These are phyloP conservation scores for Gynostemma pentaphyllum DNA, from an alignment of 306 rosid genomes.

Conservation along the genomic window DNA sequence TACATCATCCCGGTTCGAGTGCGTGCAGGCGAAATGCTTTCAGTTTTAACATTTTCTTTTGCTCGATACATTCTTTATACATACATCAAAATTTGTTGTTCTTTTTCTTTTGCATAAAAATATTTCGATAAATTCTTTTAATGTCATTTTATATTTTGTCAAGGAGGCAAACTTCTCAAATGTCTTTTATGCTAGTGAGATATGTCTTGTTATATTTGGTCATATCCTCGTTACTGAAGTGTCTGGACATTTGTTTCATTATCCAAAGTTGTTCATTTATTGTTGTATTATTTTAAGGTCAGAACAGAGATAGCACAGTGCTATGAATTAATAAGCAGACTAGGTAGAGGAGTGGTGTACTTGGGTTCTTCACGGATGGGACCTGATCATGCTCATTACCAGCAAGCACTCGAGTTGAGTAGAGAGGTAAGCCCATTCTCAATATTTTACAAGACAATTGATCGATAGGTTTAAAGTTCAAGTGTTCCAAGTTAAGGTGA, in stretches of 20 bases:
- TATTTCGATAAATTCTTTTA: too few relatives aligned
- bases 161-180: neutral
- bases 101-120: neutral
- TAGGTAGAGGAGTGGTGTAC: conserved; percentile 79
- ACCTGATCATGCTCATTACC: conserved; percentile 57
- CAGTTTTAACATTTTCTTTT: neutral
- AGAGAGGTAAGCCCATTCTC: conserved; percentile 47
- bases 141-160: neutral
- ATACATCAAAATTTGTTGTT: neutral
- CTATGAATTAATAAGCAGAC: conserved; percentile 67
- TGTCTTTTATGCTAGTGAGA: neutral
- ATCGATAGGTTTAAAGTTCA: neutral
- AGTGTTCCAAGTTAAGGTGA: neutral
- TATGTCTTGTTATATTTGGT: neutral
- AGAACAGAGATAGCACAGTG: conserved; percentile 66
- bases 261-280: neutral
- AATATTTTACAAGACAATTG: neutral
- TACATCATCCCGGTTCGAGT: too few relatives aligned
- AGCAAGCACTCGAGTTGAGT: conserved; percentile 50
- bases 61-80: neutral
- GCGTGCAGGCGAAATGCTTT: too few relatives aligned
- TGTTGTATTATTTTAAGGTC: conserved; percentile 36
- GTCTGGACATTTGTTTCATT: neutral
- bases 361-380: conserved; percentile 88
- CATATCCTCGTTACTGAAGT: neutral